phyloP scores from a whole-genome alignment of 257 asterid genomes.

The Solanum rostratum region DNA sequence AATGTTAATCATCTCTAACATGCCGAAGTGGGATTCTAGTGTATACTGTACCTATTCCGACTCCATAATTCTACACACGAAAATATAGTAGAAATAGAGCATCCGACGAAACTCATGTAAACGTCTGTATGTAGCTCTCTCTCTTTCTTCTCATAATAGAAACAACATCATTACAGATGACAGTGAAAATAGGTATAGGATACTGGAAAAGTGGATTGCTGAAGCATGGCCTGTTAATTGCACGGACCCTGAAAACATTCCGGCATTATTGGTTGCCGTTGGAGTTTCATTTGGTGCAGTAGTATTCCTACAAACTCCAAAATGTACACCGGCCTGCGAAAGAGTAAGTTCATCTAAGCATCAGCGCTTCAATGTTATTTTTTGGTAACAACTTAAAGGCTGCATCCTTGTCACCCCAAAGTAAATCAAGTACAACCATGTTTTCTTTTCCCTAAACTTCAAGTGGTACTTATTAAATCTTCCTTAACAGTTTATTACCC shows the following conservation, averaged over 20 bases:
- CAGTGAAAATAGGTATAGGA: conserved; percentile 11
- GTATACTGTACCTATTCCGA: conserved; percentile 20
- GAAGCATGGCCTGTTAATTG: conserved; percentile 70
- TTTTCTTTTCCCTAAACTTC: background rate
- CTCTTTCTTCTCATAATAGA: conserved; percentile 15
- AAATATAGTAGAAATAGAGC: background rate
- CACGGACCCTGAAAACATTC: conserved; percentile 94
- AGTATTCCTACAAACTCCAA: conserved; percentile 65
- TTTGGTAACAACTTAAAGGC: background rate
- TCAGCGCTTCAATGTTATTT: background rate
- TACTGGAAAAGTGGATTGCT: conserved; percentile 14
- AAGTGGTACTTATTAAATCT: background rate
- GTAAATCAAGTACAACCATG: background rate
- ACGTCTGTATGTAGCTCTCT: conserved; percentile 3
- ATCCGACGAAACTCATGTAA: background rate
- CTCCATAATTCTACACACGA: conserved; percentile 26
- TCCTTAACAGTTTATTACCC: background rate
- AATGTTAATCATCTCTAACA: background rate
- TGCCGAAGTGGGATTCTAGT: conserved; percentile 2
- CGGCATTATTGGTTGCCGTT: conserved; percentile 27
- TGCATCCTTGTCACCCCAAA: background rate
- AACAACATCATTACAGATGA: conserved; percentile 12
- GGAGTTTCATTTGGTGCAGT: conserved; percentile 38
- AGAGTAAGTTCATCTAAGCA: background rate
- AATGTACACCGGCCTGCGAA: conserved; percentile 72